Evolutionary conservation across 441 rosid genomes (phyloP), one percentile per base, ranked within the genome.

Genomic region (Gossypium davidsonii): DNA sequence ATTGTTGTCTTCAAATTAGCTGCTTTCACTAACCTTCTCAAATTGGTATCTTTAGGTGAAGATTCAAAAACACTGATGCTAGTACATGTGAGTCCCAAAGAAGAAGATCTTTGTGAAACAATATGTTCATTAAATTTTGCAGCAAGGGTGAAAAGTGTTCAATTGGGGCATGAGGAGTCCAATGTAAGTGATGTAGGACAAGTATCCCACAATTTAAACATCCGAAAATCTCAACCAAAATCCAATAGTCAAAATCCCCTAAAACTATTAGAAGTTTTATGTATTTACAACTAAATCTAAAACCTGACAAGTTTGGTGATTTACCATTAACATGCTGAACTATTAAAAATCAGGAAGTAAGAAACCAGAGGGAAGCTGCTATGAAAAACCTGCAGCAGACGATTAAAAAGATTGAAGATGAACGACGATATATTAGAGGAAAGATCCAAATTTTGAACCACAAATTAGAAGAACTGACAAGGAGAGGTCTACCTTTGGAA

Each of bases 21-120:
- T 0, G 12, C 20, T 65, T 44, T 44, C 21, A 23, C 4, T 14
- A 11, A 66, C 44, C 37, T 51, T 42, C 26, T 31, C 10, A 55
- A 71, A 67, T 59, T 76, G 1, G 53, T 52, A 42, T 73, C 42
- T 76, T 52, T 74, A 92, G 97, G 97, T 76, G 84, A 83, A 71
- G 97, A 92, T 77, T 92, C 97, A 12, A 92, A 86, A 79, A 87
- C 92, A 61, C 73, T 92, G 79, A 90, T 92, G 97, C 86, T 92
- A 69, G 92, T 90, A 64, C 97, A 92, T 79, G 78, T 92, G 51
- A 92, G 96, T 67, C 90, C 91, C 44, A 90, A 76, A 81, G 94
- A 92, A 87, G 96, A 89, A 48, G 92, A 92, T 81, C 73, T 89
- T 46, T 90, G 96, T 74, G 96, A 92, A 81, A 90, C 96, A 34